Evolutionary conservation across 768 basidiomycete genomes (phyloP).

Genomic region (Inosperma sp.): DNA sequence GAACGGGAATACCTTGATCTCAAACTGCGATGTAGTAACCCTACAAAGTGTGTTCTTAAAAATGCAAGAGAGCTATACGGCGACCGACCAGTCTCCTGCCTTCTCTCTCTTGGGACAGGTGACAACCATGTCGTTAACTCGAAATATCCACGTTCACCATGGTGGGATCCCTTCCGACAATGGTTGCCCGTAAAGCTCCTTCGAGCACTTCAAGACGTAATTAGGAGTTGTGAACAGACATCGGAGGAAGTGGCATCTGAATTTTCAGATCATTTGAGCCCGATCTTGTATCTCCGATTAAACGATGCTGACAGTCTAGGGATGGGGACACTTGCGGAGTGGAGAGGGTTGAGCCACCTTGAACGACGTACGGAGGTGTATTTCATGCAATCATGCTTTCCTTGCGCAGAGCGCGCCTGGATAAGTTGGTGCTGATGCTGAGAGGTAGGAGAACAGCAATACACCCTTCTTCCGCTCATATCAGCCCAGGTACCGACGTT

Average conservation of each 20-base stretch:
- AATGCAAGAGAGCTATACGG: neutral
- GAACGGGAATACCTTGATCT: neutral
- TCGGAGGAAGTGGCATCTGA: neutral
- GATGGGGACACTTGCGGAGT: too few relatives aligned
- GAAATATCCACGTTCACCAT: too few relatives aligned
- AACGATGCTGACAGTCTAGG: neutral
- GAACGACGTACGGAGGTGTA: too few relatives aligned
- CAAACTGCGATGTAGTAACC: neutral
- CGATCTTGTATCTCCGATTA: neutral
- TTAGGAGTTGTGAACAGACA: neutral
- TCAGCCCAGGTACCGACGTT: neutral
- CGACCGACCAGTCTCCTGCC: neutral
- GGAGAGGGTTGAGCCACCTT: too few relatives aligned
- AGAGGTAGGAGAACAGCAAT: neutral
- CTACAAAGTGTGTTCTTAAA: neutral
- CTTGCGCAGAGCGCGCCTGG: neutral
- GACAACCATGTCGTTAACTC: neutral
- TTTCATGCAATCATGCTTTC: too few relatives aligned
- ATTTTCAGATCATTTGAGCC: neutral
- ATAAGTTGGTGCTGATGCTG: neutral
- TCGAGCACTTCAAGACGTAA: neutral
- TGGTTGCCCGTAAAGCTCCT: neutral
- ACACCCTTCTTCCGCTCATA: neutral
- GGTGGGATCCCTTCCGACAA: neutral
- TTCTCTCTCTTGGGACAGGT: neutral